Evolutionary conservation across 345 rosid species (phyloP), one percentile per base, ranked within the genome.

Genomic region (Ceriops tagal): DNA sequence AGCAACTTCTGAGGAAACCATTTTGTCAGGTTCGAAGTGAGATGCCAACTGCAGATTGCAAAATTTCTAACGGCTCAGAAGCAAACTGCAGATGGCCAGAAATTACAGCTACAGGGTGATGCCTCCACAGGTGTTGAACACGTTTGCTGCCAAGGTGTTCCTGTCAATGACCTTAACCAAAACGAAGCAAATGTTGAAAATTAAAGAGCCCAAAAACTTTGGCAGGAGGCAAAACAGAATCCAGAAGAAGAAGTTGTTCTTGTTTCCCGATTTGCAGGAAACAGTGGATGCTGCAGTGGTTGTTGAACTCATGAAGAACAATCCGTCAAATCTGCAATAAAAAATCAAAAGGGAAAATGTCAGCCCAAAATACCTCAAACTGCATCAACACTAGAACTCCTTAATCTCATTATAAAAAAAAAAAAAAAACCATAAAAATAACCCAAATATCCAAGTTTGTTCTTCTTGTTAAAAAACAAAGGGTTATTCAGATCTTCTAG

Each of bases 201-300:
- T 46, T n/a, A 89, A 79, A 73, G 75, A 80, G 49, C 87, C 96
- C 18, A 85, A 77, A 74, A 86, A 83, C 81, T 79, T 86, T 46
- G 89, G 97, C 75, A 85, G 84, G 46, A 85, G 82, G 90, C 97
- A 83, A 78, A 83, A 88, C 69, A 82, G 80, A 70, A 87, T 82
- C 96, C 87, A 95, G 86, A 81, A 85, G 85, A 83, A 86, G 83
- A 77, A 79, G 88, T 69, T 62, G 85, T 76, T 87, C 81, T 87
- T 89, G 96, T 86, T 95, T 90, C 97, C 97, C 95, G 73, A 83
- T 59, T 78, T 76, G 84, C 96, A 95, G 99, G 99, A 95, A 92
- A 95, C 99, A 71, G 67, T 58, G 58, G 80, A 84, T 85, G 83
- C 80, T 79, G 78, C 93, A 80, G 80, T 55, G 71, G 80, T 77